Evolutionary conservation across 768 basidiomycete genomes (phyloP).

Genomic region (Suillus americanus): DNA sequence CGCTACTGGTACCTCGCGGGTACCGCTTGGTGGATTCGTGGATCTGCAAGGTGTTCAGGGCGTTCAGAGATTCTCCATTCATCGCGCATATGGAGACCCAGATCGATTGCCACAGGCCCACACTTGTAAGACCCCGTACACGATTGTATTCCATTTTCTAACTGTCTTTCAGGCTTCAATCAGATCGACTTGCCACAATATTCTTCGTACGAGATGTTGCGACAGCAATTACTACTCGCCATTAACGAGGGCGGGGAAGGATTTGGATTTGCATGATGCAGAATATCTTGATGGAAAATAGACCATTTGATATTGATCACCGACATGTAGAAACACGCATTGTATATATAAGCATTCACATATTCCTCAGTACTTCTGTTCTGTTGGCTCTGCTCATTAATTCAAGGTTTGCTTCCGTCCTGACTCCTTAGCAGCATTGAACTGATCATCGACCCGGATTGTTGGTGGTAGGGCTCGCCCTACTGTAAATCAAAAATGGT

Average conservation of each 20-base stretch:
- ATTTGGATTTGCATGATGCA: conserved; percentile 74
- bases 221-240: conserved; percentile 85
- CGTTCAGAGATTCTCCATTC: conserved; percentile 93
- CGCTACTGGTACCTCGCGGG: conserved; percentile 89
- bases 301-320: conserved; percentile 17
- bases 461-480: too few species aligned
- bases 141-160: conserved; percentile 6
- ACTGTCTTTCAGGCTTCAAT: conserved; percentile 69
- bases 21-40: conserved; percentile 91
- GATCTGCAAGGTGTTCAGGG: conserved; percentile 96
- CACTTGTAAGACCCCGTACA: conserved; percentile 60
- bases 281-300: conserved; percentile 3
- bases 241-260: conserved; percentile 97
- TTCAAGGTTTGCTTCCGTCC: neutral
- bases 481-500: too few species aligned
- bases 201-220: conserved; percentile 93
- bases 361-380: conserved; percentile 9
- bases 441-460: too few species aligned
- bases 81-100: conserved; percentile 85
- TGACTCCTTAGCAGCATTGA: too few species aligned
- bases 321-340: conserved; percentile 33
- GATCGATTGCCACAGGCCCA: conserved; percentile 88
- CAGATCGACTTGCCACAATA: conserved; percentile 95
- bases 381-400: neutral
- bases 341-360: conserved; percentile 31